Evolutionary conservation across 371 early-diverging fungal species (phyloP), one percentile per base, ranked within the genome.

Genomic region (Lichtheimia hyalospora): DNA sequence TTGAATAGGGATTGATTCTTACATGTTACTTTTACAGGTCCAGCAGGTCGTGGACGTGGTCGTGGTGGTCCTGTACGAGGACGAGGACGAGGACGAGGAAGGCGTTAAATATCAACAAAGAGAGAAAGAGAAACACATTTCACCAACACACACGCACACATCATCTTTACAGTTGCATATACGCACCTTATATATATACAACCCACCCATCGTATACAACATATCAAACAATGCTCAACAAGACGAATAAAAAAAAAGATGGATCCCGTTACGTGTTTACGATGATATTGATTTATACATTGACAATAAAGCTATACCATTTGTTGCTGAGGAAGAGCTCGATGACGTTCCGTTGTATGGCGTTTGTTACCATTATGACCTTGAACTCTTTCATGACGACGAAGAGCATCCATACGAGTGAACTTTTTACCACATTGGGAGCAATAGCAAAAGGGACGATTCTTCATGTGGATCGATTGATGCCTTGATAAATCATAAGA

Each of bases 31-130:
- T 52, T 52, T 39, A 46, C 57, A 54, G 62, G 53, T 51, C 67
- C 62, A 64, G 68, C 68, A 52, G 84, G 81, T 41, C 75, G 82
- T 71, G 82, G 86, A 40, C 74, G 89, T 55, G 88, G 86, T 23
- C 73, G 89, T 52, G 88, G 87, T 42, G 67, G 70, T 60, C 56
- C 74, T 55, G 68, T 87, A 52, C 81, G 89, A 63, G 87, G 88
- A 42, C 74, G 88, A 28, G 73, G 81, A 49, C 62, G 71, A 40
- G 55, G 77, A 20, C 61, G 81, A 62, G 76, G 74, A 49, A 66
- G 75, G 54, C 74, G 77, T 54, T 71, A 68, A 66, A 54, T 2
- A 16, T 16, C 18, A 46, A n/a, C 18, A 46, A 21, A 15, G 10
- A 18, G 6, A 18, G n/a, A 46, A 5, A 21, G 18, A 44, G 44